phyloP scores from a whole-genome alignment of 371 early-diverging fungal genomes.

The Smittium mucronatum region DNA sequence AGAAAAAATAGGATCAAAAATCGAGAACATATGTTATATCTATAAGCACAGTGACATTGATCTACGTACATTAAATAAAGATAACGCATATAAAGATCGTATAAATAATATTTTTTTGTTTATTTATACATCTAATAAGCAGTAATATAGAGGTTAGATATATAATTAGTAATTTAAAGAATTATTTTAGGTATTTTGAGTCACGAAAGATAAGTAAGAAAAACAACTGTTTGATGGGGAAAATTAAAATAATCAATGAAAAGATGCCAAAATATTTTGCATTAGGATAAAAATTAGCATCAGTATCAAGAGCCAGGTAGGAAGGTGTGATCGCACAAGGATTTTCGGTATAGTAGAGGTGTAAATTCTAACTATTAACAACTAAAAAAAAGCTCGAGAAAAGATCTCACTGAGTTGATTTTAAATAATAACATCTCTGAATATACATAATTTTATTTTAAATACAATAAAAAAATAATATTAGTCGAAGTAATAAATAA shows the following conservation, averaged over 20 bases:
- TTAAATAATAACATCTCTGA: not conserved
- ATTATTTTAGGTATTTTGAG: not conserved
- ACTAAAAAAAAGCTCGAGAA: not conserved
- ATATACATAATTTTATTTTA: not conserved
- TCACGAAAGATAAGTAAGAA: not conserved
- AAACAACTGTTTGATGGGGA: not conserved
- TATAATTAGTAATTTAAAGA: not conserved
- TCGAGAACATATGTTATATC: not conserved
- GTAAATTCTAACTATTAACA: not conserved
- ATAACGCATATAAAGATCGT: not conserved
- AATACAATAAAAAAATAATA: not conserved
- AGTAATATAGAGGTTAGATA: not conserved
- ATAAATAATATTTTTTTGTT: too few species aligned
- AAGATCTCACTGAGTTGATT: not conserved
- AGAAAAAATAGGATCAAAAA: not conserved
- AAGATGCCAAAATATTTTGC: not conserved
- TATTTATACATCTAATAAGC: not conserved
- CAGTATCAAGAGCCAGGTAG: not conserved
- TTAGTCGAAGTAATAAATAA: not conserved
- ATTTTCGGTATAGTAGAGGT: not conserved
- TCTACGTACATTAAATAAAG: not conserved
- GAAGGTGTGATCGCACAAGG: not conserved
- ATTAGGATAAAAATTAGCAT: conserved; percentile 4
- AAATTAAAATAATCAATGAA: too few species aligned
- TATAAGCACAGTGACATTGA: not conserved